Conservation (phyloP, 441 rosid species). For the Aquilaria agallochum region DNA sequence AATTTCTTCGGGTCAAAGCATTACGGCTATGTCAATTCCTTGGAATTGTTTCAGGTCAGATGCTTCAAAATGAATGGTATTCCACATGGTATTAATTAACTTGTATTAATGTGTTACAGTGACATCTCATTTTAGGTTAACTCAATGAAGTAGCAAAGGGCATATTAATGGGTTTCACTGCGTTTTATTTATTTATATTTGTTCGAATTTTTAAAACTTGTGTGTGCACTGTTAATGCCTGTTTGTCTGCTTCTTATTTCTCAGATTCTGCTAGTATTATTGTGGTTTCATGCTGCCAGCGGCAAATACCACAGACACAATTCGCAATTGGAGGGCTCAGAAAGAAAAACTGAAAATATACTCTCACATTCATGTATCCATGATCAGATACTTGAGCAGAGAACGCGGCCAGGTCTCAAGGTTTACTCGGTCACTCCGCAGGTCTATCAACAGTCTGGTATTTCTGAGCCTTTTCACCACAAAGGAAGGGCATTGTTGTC, state of each 20-base stretch:
- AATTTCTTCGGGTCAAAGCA: no score
- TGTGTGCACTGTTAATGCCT: not conserved
- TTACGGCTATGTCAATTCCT: no score
- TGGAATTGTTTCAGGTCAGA: no score
- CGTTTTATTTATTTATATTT: no score
- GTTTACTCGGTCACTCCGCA: conserved; percentile 90
- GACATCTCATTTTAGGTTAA: no score
- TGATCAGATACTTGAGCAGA: conserved; percentile 87
- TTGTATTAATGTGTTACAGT: no score
- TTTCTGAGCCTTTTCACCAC: conserved; percentile 31
- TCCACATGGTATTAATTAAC: no score
- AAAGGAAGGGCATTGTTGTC: conserved; percentile 65
- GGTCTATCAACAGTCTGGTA: conserved; percentile 58
- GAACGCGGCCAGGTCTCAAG: conserved; percentile 82
- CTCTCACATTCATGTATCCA: conserved; percentile 92
- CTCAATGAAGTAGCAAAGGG: no score
- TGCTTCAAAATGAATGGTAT: no score
- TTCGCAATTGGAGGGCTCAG: conserved; percentile 32
- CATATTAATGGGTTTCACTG: no score
- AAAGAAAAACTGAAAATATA: conserved; percentile 39
- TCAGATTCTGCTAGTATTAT: conserved; percentile 60
- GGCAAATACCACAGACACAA: conserved; percentile 36
- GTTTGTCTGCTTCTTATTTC: conserved; percentile 5
- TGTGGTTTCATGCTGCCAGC: conserved; percentile 42
- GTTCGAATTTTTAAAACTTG: no score